Conservation (phyloP, 768 basidiomycete species). For the Mycena belliarum region DNA sequence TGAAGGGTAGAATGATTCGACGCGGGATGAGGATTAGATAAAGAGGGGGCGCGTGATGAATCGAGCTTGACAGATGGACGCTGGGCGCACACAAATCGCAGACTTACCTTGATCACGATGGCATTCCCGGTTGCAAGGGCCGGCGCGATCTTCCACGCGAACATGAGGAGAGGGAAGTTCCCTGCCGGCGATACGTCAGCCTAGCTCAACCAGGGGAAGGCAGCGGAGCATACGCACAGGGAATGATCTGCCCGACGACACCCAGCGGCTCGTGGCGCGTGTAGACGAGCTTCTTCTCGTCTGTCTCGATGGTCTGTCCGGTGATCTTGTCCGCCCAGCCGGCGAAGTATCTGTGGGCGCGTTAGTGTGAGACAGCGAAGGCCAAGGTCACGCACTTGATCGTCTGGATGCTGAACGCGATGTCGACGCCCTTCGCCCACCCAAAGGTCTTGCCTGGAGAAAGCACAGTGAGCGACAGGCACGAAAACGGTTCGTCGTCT, state of each 20-base stretch:
- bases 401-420: constrained; percentile 38
- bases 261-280: constrained; percentile 65
- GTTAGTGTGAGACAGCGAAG: no score
- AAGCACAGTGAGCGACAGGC: not conserved
- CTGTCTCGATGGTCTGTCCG: constrained; percentile 54
- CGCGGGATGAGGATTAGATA: constrained; percentile 30
- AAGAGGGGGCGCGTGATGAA: no score
- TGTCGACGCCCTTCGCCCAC: constrained; percentile 27
- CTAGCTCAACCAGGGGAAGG: not conserved
- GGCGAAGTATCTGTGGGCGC: constrained; percentile 46
- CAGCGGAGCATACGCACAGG: constrained; percentile 20
- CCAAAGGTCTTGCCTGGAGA: constrained; percentile 36
- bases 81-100: not conserved
- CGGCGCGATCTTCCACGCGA: constrained; percentile 77
- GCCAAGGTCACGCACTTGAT: constrained; percentile 32
- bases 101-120: constrained; percentile 60
- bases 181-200: constrained; percentile 35
- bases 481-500: not conserved
- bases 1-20: no score
- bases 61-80: no score
- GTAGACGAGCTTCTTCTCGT: constrained; percentile 53
- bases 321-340: constrained; percentile 63
- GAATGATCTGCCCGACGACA: constrained; percentile 38
- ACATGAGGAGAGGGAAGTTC: constrained; percentile 71
- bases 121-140: constrained; percentile 83